A percentile compares a stretch with the other conserved stretches of the same genome.
phyloP scores from a whole-genome alignment of 805 yeast species.

The Barnettozyma sucrosica region DNA sequence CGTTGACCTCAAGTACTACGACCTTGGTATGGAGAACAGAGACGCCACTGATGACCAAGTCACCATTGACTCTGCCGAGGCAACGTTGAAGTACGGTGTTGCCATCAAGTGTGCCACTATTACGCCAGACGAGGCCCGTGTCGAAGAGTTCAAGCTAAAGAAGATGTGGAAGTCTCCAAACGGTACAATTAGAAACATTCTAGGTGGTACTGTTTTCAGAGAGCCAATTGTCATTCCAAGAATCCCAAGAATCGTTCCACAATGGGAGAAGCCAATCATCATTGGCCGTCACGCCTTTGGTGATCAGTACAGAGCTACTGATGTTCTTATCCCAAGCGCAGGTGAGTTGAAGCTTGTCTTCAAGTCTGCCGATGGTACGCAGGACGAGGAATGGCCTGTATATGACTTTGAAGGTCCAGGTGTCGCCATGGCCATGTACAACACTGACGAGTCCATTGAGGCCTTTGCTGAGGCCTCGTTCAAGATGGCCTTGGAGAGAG shows the following conservation, averaged over 20 bases:
- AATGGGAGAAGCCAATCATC: conserved; percentile 78
- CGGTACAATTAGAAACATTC: conserved; percentile 75
- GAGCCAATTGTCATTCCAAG: conserved; percentile 77
- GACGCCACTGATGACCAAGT: conserved; percentile 68
- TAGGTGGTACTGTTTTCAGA: conserved; percentile 81
- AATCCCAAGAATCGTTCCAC: conserved; percentile 71
- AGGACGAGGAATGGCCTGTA: conserved; percentile 43
- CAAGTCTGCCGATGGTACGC: conserved; percentile 57
- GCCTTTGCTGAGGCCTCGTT: conserved; percentile 81
- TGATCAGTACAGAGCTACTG: conserved; percentile 81
- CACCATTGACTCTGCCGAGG: conserved; percentile 74
- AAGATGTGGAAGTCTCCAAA: conserved; percentile 86
- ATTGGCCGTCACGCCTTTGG: conserved; percentile 86
- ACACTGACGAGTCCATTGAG: conserved; percentile 69
- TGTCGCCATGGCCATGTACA: conserved; percentile 78
- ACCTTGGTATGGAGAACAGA: conserved; percentile 61
- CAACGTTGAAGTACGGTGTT: conserved; percentile 68
- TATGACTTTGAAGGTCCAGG: conserved; percentile 62
- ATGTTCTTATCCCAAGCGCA: conserved; percentile 57
- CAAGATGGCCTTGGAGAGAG: conserved; percentile 61
- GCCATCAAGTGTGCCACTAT: conserved; percentile 84
- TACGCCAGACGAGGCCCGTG: conserved; percentile 79
- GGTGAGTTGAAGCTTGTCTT: conserved; percentile 63
- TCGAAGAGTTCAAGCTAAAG: conserved; percentile 63
- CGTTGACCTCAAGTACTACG: conserved; percentile 71